Evolutionary conservation across 2,329 filamentous ascomycete species (phyloP).

Genomic region (Aspergillus ochraceus): DNA sequence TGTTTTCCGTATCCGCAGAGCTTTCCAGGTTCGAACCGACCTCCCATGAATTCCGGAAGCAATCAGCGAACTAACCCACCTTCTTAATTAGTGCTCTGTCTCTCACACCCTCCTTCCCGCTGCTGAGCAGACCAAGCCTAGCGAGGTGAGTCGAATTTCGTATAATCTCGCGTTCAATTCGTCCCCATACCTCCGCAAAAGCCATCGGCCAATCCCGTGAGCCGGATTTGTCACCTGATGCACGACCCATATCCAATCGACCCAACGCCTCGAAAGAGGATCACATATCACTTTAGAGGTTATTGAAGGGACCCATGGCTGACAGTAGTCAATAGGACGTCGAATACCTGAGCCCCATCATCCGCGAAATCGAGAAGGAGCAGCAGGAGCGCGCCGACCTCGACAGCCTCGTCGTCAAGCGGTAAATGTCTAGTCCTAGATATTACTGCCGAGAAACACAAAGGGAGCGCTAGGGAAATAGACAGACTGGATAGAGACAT

Average conservation of each 20-base stretch:
- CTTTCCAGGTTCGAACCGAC: conserved; percentile 70
- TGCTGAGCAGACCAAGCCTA: conserved; percentile 66
- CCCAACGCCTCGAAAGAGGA: not conserved
- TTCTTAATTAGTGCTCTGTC: conserved; percentile 59
- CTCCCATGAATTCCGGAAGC: conserved; percentile 5
- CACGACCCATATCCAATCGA: conserved; percentile 5
- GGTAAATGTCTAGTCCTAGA: conserved; percentile 31
- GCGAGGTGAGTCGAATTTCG: conserved; percentile 55
- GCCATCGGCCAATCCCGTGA: conserved; percentile 36
- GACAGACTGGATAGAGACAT: conserved; percentile 20
- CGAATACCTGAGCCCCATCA: conserved; percentile 66
- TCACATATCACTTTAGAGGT: not conserved
- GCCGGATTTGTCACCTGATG: conserved; percentile 35
- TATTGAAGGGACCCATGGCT: not conserved
- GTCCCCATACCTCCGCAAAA: conserved; percentile 27
- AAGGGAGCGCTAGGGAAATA: conserved; percentile 16
- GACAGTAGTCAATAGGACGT: conserved; percentile 53
- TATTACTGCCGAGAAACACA: conserved; percentile 23
- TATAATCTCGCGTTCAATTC: conserved; percentile 12
- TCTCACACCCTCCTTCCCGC: conserved; percentile 65
- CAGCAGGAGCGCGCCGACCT: conserved; percentile 66
- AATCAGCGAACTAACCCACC: conserved; percentile 22
- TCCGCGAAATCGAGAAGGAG: conserved; percentile 68
- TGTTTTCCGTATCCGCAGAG: conserved; percentile 93
- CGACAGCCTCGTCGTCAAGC: conserved; percentile 63